A percentile compares a stretch with the other conserved stretches of the same genome.
Evolutionary conservation across 208 protist genomes (phyloP).

Genomic region (Leishmania major): DNA sequence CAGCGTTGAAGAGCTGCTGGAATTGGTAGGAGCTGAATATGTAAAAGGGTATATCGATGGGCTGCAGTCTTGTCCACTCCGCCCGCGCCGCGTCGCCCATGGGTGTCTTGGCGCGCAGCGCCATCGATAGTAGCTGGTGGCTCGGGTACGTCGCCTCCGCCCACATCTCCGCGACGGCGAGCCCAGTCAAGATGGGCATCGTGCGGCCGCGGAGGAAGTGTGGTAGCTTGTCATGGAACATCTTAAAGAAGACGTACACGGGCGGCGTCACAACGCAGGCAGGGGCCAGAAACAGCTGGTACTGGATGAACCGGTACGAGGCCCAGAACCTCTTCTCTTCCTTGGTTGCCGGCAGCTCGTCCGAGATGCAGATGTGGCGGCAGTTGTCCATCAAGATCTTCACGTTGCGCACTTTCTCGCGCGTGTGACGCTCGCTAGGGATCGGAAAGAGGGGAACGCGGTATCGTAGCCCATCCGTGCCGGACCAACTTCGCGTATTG

Average conservation of each 20-base stretch:
- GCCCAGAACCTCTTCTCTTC: constrained; percentile 90
- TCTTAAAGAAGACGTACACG: constrained; percentile 84
- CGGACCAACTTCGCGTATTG: constrained; percentile 69
- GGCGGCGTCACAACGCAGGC: constrained; percentile 74
- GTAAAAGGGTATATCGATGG: constrained; percentile 84
- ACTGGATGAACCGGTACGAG: constrained; percentile 90
- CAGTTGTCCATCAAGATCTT: constrained; percentile 93
- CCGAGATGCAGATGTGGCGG: constrained; percentile 76
- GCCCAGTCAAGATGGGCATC: constrained; percentile 67
- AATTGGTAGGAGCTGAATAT: constrained; percentile 85
- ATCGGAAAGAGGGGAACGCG: constrained; percentile 81
- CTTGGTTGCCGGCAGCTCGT: constrained; percentile 81
- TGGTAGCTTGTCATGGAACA: constrained; percentile 79
- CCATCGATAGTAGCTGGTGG: constrained; percentile 79
- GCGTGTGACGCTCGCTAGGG: constrained; percentile 84
- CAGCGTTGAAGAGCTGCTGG: constrained; percentile 74
- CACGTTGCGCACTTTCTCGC: constrained; percentile 84
- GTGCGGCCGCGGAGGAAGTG: constrained; percentile 61
- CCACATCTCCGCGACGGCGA: constrained; percentile 82
- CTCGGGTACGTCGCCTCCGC: constrained; percentile 84
- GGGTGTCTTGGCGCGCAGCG: constrained; percentile 82
- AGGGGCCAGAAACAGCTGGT: constrained; percentile 84
- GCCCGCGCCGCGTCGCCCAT: constrained; percentile 91
- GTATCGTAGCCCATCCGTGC: constrained; percentile 77
- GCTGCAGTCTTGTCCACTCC: constrained; percentile 88